Evolutionary conservation across 2,329 filamentous ascomycete species (phyloP), one percentile per base, ranked within the genome.

Genomic region (Dactylellina drechsleri): DNA sequence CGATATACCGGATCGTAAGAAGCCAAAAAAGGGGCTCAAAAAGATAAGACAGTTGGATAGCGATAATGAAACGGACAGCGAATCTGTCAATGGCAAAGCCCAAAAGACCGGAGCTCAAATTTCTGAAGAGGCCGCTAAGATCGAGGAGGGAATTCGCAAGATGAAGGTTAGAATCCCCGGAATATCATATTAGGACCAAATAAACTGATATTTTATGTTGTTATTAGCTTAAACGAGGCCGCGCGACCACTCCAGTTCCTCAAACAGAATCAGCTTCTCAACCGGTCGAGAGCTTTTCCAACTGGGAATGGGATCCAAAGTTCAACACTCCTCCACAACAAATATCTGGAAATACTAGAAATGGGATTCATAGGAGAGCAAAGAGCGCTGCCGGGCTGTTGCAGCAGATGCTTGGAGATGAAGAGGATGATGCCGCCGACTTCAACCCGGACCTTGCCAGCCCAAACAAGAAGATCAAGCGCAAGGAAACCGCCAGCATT

Each of bases 241-340:
- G 70, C 62, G 70, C 70, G 50, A 74, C 70, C 15, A 74, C 70
- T 56, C 70, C 70, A 58, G 62, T 67, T 49, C 70, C 70, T 58
- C 61, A 47, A 15, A 56, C 61, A 20, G 72, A 68, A 70, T 60
- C 65, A 20, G 60, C 59, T 18, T 70, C 72, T n/a, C 72, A 68
- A 45, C 72, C 65, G 5, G 62, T 49, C 23, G 65, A 56, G 31
- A 76, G 65, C 26, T 40, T 26, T 8, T 40, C 57, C 50, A 76
- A 76, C 53, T 76, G 58, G 65, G 72, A 76, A 54, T 76, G 72
- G 72, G 66, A 76, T 57, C 65, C 66, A n/a, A 76, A 76, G 53
- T 70, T 67, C 56, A 76, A 76, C 36, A 76, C 72, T n/a, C 72
- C 72, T 20, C 72, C 72, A 23, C 65, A 68, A 26, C 72, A 76